phyloP scores from a whole-genome alignment of 768 basidiomycete genomes.

The Rubroboletus satanas region DNA sequence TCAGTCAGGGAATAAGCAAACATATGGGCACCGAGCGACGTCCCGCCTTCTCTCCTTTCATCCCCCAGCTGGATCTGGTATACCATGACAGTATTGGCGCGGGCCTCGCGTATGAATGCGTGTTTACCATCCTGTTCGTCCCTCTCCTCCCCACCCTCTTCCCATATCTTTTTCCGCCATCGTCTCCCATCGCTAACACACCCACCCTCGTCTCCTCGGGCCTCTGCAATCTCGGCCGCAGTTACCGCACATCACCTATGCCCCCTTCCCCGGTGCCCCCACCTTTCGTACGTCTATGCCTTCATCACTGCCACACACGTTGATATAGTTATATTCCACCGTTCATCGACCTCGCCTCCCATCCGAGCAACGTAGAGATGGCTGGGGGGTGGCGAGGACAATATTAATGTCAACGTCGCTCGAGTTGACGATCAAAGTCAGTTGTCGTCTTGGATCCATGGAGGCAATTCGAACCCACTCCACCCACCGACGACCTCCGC shows the following conservation, averaged over 20 bases:
- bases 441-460: no score
- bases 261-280: conserved; percentile 72
- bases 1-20: conserved; percentile 46
- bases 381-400: no score
- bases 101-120: conserved; percentile 65
- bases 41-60: neutral
- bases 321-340: no score
- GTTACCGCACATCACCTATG: conserved; percentile 74
- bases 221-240: conserved; percentile 61
- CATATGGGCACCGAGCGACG: conserved; percentile 71
- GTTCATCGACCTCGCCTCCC: no score
- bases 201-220: conserved; percentile 76
- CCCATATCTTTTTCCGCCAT: neutral
- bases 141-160: neutral
- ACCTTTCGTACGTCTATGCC: conserved; percentile 75
- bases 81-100: conserved; percentile 48
- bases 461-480: no score
- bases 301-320: conserved; percentile 55
- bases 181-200: neutral
- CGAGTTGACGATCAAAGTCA: no score
- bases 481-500: no score
- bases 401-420: no score
- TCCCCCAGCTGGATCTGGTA: neutral
- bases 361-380: no score
- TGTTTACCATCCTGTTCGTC: conserved; percentile 69